Evolutionary conservation across 73 alveolate species (phyloP).

Genomic region (Durusdinium trenchii): DNA sequence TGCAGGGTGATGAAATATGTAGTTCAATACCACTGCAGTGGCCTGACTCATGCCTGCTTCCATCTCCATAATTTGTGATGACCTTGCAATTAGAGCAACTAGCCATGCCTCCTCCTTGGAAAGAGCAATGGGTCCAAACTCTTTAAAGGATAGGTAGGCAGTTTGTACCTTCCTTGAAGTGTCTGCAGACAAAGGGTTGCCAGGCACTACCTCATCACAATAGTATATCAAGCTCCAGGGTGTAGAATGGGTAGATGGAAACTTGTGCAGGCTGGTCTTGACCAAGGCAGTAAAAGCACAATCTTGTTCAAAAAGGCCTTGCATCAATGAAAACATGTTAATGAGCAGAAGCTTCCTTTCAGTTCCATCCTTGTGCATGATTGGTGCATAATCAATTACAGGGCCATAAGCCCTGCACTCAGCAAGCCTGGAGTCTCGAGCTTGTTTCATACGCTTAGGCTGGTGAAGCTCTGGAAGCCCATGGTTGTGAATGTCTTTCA

Average conservation of each 20-base stretch:
- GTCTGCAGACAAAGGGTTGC: neutral
- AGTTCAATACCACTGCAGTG: neutral
- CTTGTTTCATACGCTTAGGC: no score
- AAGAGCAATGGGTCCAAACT: neutral
- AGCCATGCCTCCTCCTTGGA: constrained; percentile 14
- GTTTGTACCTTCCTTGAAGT: neutral
- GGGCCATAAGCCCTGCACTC: no score
- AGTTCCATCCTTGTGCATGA: neutral
- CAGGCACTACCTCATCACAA: neutral
- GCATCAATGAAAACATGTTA: neutral
- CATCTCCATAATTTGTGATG: neutral
- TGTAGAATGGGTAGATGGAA: neutral
- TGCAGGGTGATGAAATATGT: neutral
- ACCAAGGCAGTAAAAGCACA: neutral
- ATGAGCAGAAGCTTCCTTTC: neutral
- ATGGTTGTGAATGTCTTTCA: no score
- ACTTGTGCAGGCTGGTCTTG: neutral
- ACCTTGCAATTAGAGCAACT: neutral
- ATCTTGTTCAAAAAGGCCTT: neutral
- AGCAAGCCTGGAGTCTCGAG: no score
- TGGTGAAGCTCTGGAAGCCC: no score
- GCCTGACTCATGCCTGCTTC: constrained; percentile 2
- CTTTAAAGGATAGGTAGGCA: neutral
- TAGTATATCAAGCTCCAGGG: neutral
- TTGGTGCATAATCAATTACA: no score